phyloP scores from a whole-genome alignment of 2,329 filamentous ascomycete species.

The Diaporthe australafricana region DNA sequence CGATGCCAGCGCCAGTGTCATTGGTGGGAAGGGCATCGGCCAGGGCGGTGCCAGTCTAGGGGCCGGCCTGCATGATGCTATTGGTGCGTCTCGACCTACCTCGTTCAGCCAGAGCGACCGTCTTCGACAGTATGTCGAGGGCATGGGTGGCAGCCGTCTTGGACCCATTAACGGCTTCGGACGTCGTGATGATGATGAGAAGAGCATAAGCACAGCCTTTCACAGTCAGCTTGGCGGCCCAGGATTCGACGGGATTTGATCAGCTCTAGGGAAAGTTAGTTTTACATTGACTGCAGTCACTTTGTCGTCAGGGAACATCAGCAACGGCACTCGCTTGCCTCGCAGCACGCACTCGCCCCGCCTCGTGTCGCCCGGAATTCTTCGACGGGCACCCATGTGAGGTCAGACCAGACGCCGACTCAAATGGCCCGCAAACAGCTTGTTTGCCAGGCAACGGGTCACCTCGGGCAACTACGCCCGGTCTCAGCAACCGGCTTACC shows the following conservation, averaged over 20 bases:
- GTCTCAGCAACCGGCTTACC: not conserved
- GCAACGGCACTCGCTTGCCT: slow-evolving; percentile 13
- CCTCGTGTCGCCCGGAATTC: slow-evolving; percentile 26
- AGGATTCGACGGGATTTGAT: slow-evolving; percentile 59
- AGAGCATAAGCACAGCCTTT: slow-evolving; percentile 96
- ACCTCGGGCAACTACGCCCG: not conserved
- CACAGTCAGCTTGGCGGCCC: slow-evolving; percentile 86
- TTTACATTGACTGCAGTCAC: slow-evolving; percentile 28
- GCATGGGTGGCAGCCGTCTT: slow-evolving; percentile 71
- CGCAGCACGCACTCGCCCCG: slow-evolving; percentile 10
- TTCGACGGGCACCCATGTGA: slow-evolving; percentile 2
- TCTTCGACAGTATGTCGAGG: slow-evolving; percentile 94
- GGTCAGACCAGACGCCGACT: slow-evolving; percentile 7
- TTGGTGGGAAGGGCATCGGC: slow-evolving; percentile 79
- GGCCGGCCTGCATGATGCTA: slow-evolving; percentile 79
- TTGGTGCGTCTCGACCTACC: slow-evolving; percentile 72
- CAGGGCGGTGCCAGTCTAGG: slow-evolving; percentile 90
- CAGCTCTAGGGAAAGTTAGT: slow-evolving; percentile 43
- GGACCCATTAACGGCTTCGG: slow-evolving; percentile 76
- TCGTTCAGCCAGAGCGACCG: slow-evolving; percentile 86
- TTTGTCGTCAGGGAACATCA: slow-evolving; percentile 25
- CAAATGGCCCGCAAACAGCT: slow-evolving; percentile 8
- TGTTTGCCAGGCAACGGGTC: slow-evolving; percentile 13
- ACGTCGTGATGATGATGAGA: slow-evolving; percentile 89
- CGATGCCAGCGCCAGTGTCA: slow-evolving; percentile 82